phyloP scores from a whole-genome alignment of 768 basidiomycete species.

The Ramaria rubella region DNA sequence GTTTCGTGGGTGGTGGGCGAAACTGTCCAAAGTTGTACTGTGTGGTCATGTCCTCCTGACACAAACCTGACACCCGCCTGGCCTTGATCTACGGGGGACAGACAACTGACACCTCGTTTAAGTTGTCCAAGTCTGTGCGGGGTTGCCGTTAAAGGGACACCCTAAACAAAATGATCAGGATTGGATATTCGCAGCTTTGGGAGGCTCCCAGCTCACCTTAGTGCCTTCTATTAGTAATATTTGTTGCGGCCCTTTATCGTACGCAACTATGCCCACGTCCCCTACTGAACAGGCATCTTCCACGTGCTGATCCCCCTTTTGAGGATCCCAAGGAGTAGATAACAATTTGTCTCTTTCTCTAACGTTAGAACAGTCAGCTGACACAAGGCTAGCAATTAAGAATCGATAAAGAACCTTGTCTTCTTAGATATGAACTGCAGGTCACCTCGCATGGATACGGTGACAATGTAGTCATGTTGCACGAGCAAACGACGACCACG shows the following conservation, averaged over 20 bases:
- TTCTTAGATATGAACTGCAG: slow-evolving; percentile 34
- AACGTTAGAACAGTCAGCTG: neutral
- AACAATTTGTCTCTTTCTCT: neutral
- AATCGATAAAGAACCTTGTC: neutral
- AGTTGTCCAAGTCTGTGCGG: no score
- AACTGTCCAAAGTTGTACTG: slow-evolving; percentile 36
- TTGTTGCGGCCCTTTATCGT: neutral
- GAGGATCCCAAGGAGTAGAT: slow-evolving; percentile 23
- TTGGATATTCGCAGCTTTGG: neutral
- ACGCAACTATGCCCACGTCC: slow-evolving; percentile 34
- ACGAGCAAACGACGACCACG: slow-evolving; percentile 22
- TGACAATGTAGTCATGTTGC: slow-evolving; percentile 23
- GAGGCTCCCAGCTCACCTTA: neutral
- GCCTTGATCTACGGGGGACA: slow-evolving; percentile 23
- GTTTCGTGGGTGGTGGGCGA: neutral
- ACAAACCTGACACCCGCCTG: slow-evolving; percentile 37
- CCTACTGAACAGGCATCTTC: slow-evolving; percentile 40
- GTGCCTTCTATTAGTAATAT: neutral
- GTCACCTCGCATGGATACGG: slow-evolving; percentile 42
- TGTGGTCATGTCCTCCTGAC: slow-evolving; percentile 43
- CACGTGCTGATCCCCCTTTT: slow-evolving; percentile 33
- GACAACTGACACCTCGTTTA: neutral
- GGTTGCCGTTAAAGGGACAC: neutral
- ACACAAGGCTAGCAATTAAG: neutral
- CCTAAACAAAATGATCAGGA: neutral